phyloP scores from a whole-genome alignment of 768 basidiomycete genomes.

The Leccinum incarnatum region DNA sequence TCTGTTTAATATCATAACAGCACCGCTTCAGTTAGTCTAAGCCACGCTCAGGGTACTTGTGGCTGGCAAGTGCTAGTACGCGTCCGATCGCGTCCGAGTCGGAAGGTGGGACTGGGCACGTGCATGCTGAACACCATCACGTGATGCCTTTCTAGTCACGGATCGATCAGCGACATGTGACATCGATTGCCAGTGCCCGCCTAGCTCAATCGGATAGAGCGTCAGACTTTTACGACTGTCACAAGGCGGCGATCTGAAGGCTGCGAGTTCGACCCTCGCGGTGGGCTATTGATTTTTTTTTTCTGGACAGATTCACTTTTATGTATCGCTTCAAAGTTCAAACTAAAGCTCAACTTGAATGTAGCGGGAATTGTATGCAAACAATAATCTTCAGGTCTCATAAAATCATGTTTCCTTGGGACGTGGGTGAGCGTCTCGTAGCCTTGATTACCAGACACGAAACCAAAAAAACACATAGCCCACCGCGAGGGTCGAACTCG shows the following conservation, averaged over 20 bases:
- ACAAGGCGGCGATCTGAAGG: constrained; percentile 67
- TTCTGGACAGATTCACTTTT: background rate
- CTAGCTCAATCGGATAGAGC: constrained; percentile 70
- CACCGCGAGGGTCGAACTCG: constrained; percentile 66
- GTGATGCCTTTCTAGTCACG: constrained; percentile 23
- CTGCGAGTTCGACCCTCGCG: constrained; percentile 86
- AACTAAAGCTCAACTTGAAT: no score
- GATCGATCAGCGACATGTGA: constrained; percentile 22
- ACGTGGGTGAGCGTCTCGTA: no score
- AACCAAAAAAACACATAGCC: constrained; percentile 35
- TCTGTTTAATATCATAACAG: constrained; percentile 42
- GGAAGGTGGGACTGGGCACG: constrained; percentile 2
- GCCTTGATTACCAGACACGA: no score
- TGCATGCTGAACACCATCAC: constrained; percentile 18
- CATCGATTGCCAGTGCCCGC: constrained; percentile 38
- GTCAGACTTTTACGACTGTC: constrained; percentile 55
- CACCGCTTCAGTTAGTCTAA: background rate
- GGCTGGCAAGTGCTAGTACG: background rate
- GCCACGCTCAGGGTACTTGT: no score
- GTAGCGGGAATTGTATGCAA: no score
- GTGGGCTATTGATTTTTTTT: constrained; percentile 49
- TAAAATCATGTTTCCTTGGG: no score
- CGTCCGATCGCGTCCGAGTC: no score
- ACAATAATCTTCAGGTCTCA: no score
- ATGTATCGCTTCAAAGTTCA: no score